phyloP scores from a whole-genome alignment of 1,284 basidiomycete species.

The Pulveroboletus sp. region DNA sequence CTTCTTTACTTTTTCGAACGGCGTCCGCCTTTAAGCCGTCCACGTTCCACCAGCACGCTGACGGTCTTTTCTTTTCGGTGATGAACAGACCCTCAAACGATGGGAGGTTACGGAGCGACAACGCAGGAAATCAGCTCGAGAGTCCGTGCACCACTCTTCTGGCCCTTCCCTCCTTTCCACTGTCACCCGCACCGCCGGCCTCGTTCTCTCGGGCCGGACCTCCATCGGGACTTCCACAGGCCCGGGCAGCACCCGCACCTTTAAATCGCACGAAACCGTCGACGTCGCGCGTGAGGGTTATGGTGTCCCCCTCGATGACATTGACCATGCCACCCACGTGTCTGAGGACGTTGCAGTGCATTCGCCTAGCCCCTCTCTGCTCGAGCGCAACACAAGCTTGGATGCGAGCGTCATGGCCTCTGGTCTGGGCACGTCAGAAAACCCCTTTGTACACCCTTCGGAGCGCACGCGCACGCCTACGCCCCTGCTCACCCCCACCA shows the following conservation, averaged over 20 bases:
- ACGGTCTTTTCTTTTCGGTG: not conserved
- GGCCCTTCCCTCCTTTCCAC: slow-evolving; percentile 53
- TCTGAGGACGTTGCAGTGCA: slow-evolving; percentile 34
- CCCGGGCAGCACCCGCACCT: slow-evolving; percentile 37
- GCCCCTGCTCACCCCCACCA: not conserved
- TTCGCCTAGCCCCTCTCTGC: slow-evolving; percentile 42
- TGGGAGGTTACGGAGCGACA: slow-evolving; percentile 76
- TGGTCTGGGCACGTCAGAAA: slow-evolving; percentile 24
- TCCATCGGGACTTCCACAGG: slow-evolving; percentile 32
- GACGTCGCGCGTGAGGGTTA: slow-evolving; percentile 39
- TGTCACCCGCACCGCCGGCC: slow-evolving; percentile 56
- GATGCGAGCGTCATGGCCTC: slow-evolving; percentile 2
- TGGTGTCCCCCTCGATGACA: slow-evolving; percentile 51
- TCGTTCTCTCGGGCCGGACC: slow-evolving; percentile 40
- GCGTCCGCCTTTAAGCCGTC: not conserved
- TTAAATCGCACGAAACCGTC: slow-evolving; percentile 51
- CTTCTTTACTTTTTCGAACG: not conserved
- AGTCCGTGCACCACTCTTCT: slow-evolving; percentile 39
- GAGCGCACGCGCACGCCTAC: slow-evolving; percentile 24
- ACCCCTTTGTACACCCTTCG: slow-evolving; percentile 56
- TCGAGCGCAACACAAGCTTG: slow-evolving; percentile 23
- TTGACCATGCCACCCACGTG: slow-evolving; percentile 40
- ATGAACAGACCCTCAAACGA: slow-evolving; percentile 59
- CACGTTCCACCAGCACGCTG: slow-evolving; percentile 4
- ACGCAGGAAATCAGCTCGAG: slow-evolving; percentile 63